Evolutionary conservation across 2,329 filamentous ascomycete genomes (phyloP).

Genomic region (Nigrospora oryzae): DNA sequence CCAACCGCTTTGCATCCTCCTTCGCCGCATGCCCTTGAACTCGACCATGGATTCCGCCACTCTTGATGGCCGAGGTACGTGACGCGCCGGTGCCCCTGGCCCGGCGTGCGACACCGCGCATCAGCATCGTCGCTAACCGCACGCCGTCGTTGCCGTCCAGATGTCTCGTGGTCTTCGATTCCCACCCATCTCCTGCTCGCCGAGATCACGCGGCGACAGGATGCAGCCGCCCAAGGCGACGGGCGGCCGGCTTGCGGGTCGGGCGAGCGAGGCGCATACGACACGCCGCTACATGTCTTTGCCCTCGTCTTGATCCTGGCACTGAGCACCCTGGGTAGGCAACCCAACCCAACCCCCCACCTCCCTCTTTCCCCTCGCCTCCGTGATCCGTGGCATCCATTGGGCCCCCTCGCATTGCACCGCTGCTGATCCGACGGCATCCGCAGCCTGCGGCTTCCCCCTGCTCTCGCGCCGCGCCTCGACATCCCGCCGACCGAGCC

Average conservation of each 20-base stretch:
- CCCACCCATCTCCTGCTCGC: constrained; percentile 42
- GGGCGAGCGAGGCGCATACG: constrained; percentile 47
- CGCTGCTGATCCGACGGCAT: too few relatives aligned
- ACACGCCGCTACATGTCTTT: constrained; percentile 58
- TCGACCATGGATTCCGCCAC: background rate
- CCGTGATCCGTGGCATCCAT: constrained; percentile 4
- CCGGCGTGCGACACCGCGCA: background rate
- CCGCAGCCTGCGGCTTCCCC: constrained; percentile 55
- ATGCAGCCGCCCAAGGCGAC: constrained; percentile 19
- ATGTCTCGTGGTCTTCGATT: constrained; percentile 33
- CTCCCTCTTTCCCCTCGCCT: background rate
- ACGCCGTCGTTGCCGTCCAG: background rate
- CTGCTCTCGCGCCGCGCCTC: constrained; percentile 53
- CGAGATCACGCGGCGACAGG: constrained; percentile 41
- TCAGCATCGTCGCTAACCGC: background rate
- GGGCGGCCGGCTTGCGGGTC: constrained; percentile 44
- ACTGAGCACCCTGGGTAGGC: constrained; percentile 49
- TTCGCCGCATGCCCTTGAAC: background rate
- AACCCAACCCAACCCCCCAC: too few relatives aligned
- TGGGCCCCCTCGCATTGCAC: background rate
- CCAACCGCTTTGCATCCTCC: too few relatives aligned
- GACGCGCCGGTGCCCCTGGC: too few relatives aligned
- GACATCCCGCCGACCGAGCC: constrained; percentile 47
- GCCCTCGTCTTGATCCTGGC: constrained; percentile 58
- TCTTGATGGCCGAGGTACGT: constrained; percentile 1